Evolutionary conservation across 1,284 basidiomycete genomes (phyloP), one percentile per base, ranked within the genome.

Genomic region (Leccinum pachyderme): DNA sequence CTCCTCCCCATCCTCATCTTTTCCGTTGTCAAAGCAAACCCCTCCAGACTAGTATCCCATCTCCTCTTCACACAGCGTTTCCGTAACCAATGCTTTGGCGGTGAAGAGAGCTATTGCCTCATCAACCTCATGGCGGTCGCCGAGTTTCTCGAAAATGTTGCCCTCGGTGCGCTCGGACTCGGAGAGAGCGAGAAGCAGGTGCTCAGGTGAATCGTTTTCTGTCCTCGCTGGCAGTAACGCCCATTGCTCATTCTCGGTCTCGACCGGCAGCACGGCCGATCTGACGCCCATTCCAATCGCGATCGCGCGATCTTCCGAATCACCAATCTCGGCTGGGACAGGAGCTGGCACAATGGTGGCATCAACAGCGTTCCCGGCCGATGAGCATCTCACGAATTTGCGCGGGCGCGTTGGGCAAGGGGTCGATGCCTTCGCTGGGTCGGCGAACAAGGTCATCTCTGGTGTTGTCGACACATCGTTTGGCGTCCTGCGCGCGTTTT

Each of bases 51-150:
- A 1, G 89, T 92, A 4, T 95, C 92, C 0, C 90, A 96, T 63
- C 79, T 98, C 5, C 75, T 93, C 18, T 98, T 85, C 68, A 88
- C 88, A 0, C 92, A 96, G 62, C 83, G 95, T 22, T 98, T 93
- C 73, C 78, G 93, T 27, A 81, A 83, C 61, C 84, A 88, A 51
- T 77, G 82, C 4, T 77, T 89, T 45, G 75, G 81, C 2, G 91
- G 86, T 4, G 93, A 97, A 66, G 90, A 92, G 61, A 86, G 84
- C 52, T 98, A 95, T 68, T 97, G 94, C 60, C 79, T 96, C 29
- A 91, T 97, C 68, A 98, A 97, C 71, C 77, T 96, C 31, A 86
- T 95, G 74, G 95, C 95, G 6, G 94, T 95, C 1, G 91, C 92
- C 2, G 93, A 96, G 65, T 98, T 97, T 69, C 75, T 98, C 41